Base-by-base conservation (phyloP, 176 grass and related monocot genomes). In the Microstegium vimineum region DNA sequence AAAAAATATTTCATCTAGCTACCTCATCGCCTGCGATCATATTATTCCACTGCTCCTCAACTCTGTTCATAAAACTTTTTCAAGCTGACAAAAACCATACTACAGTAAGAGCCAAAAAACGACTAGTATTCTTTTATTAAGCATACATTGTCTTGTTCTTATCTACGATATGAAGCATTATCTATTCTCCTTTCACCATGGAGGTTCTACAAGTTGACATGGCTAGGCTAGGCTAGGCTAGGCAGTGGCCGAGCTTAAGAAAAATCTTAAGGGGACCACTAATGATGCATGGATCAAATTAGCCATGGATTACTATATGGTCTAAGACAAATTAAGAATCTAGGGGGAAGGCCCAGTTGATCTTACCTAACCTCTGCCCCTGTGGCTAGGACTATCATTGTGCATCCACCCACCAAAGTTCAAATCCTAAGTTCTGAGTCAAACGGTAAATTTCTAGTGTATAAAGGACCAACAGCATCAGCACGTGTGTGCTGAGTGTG, bases 1-100 rank as follows among this genome's bases (percentile, higher is more conserved):
- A 42, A 25, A 57, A 23, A 73, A 74, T 82, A 37, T 79, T 76
- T 79, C 15, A 77, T 57, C 34, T 73, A 73, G 32, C 49, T 76
- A 71, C 46, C 20, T 66, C 22, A 23, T 22, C 10, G 10, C 15
- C 26, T 69, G 10, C 3, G 51, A 40, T 23, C 54, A 54, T 45
- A 59, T 79, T 83, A 61, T 40, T n/a, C 23, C 27, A 46, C 41
- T 73, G 57, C 18, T 16, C 77, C 28, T 10, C 37, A 81, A 26
- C 46, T 69, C 30, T n/a, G 33, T 80, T 41, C 3, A 43, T 26
- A 35, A n/a, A 76, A 74, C 25, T 52, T 35, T 35, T 76, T 68
- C 33, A 65, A 66, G 71, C 60, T 28, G 4, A 83, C 5, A 20
- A 66, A 38, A 67, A 37, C 22, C 26, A 20, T 20, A 46, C 32